phyloP scores from a whole-genome alignment of 192 early-diverging fungal species.

The Powellomyces hirtus region DNA sequence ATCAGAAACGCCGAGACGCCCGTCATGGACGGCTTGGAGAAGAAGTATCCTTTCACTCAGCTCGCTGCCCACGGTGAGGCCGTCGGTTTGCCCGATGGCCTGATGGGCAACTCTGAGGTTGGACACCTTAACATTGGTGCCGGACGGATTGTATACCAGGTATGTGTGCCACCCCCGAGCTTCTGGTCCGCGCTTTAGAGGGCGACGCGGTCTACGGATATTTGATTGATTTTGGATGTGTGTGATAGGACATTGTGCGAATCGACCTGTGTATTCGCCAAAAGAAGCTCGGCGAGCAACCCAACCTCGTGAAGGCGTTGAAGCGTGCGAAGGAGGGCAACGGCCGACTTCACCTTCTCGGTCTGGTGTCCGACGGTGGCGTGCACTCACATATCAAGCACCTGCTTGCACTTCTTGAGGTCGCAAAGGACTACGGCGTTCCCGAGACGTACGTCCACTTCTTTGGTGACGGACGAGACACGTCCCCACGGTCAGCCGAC shows the following conservation, averaged over 20 bases:
- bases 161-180: constrained; percentile 29
- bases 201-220: background rate
- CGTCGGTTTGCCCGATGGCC: constrained; percentile 96
- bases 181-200: background rate
- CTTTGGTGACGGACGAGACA: constrained; percentile 98
- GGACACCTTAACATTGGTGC: constrained; percentile 99
- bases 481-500: constrained; percentile 80
- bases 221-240: background rate
- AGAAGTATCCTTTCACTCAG: constrained; percentile 66
- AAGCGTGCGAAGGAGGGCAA: constrained; percentile 79
- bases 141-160: constrained; percentile 97
- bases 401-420: constrained; percentile 74
- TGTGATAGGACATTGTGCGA: constrained; percentile 87
- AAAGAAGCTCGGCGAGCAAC: constrained; percentile 72
- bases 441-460: constrained; percentile 90
- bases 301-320: constrained; percentile 77
- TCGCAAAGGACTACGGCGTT: constrained; percentile 82
- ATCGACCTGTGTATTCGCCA: constrained; percentile 91
- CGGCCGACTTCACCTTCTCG: constrained; percentile 89
- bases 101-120: constrained; percentile 99
- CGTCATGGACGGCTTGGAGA: constrained; percentile 80
- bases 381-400: constrained; percentile 97
- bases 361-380: constrained; percentile 97
- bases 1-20: constrained; percentile 91
- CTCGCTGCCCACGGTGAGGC: constrained; percentile 91